Percentiles rank a stretch among this genome's conserved stretches.
Conservation (phyloP, 257 asterid species). For the Lantana camara region DNA sequence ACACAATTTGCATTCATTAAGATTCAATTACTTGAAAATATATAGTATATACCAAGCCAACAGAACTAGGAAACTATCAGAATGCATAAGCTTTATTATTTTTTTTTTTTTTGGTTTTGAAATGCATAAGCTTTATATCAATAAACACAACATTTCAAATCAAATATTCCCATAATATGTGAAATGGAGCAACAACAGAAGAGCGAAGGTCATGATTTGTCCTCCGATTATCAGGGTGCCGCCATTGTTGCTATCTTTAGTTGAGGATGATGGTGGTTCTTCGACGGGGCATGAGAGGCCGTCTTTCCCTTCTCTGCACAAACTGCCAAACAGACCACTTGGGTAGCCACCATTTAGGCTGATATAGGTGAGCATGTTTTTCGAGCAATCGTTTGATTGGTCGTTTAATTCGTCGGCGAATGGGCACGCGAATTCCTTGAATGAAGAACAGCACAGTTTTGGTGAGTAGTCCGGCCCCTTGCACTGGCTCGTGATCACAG, state of each 20-base stretch:
- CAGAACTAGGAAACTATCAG: too few relatives aligned
- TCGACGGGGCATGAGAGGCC: constrained; percentile 47
- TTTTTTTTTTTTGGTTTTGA: too few relatives aligned
- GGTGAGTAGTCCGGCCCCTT: constrained; percentile 39
- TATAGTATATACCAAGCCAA: too few relatives aligned
- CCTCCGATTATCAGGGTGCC: constrained; percentile 5
- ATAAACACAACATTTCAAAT: too few relatives aligned
- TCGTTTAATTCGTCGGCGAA: constrained; percentile 35
- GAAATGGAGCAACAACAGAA: too few relatives aligned
- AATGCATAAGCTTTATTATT: too few relatives aligned
- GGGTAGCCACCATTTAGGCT: constrained; percentile 41
- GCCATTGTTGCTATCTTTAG: not conserved
- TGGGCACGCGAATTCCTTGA: constrained; percentile 44
- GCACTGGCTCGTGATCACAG: constrained; percentile 47
- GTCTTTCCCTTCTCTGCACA: constrained; percentile 37
- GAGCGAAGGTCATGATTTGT: too few relatives aligned
- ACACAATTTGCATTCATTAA: too few relatives aligned
- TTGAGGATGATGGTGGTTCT: constrained; percentile 31
- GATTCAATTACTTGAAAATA: too few relatives aligned
- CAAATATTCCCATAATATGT: too few relatives aligned
- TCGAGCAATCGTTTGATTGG: constrained; percentile 29
- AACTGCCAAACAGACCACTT: constrained; percentile 34
- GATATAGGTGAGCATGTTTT: constrained; percentile 38
- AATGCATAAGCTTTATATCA: too few relatives aligned
- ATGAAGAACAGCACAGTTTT: constrained; percentile 38